phyloP scores from a whole-genome alignment of 2,329 filamentous ascomycete genomes.

The Pseudogymnoascus sp. region DNA sequence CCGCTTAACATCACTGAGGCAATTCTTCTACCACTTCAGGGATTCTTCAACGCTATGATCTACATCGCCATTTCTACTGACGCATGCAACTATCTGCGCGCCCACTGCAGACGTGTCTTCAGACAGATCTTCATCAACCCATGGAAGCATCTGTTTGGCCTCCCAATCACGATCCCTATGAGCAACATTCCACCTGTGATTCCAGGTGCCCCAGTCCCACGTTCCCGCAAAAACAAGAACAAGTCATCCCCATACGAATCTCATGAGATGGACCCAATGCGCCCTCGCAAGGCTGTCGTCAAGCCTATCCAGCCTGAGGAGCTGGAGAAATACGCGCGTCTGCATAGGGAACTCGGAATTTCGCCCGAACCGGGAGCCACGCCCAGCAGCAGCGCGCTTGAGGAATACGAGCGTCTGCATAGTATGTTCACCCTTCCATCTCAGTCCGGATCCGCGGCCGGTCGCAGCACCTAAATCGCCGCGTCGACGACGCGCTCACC shows the following conservation, averaged over 20 bases:
- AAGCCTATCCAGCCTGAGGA: background rate
- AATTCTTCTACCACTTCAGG: constrained; percentile 70
- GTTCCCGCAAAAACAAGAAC: too few relatives aligned
- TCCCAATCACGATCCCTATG: background rate
- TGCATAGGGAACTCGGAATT: background rate
- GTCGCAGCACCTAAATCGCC: background rate
- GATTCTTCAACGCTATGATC: constrained; percentile 75
- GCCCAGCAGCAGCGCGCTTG: background rate
- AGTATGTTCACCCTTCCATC: background rate
- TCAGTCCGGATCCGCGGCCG: background rate
- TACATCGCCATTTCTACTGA: constrained; percentile 56
- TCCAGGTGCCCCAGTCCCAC: too few relatives aligned
- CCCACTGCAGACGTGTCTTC: background rate
- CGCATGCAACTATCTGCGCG: background rate
- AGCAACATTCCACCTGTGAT: too few relatives aligned
- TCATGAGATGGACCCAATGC: background rate
- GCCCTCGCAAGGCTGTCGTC: background rate
- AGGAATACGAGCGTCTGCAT: background rate
- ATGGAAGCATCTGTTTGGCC: background rate
- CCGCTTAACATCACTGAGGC: constrained; percentile 61
- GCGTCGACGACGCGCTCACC: background rate
- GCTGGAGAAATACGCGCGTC: background rate
- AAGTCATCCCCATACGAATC: too few relatives aligned
- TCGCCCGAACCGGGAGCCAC: background rate
- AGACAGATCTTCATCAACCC: background rate